Percentiles rank a stretch among this genome's conserved stretches.
Conservation (phyloP, 495 filamentous ascomycete genomes). For the Podospora pseudopauciseta region DNA sequence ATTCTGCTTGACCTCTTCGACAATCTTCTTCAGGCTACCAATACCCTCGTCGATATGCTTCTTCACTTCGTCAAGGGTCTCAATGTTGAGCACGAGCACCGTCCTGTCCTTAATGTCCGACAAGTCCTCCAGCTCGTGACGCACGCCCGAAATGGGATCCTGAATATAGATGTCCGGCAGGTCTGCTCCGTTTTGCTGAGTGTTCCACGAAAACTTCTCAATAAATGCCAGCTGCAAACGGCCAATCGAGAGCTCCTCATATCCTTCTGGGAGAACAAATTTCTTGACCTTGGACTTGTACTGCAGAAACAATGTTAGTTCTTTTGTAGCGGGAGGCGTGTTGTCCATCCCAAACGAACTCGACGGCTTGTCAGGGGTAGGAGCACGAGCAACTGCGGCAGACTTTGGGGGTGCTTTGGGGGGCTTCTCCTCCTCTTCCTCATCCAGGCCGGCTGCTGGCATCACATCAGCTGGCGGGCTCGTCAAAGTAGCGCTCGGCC, state of each 20-base stretch:
- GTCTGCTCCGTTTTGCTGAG: slow-evolving; percentile 87
- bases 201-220: slow-evolving; percentile 98
- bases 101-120: slow-evolving; percentile 93
- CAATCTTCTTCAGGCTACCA: slow-evolving; percentile 69
- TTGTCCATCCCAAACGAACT: slow-evolving; percentile 51
- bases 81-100: slow-evolving; percentile 89
- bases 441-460: slow-evolving; percentile 32
- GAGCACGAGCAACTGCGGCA: slow-evolving; percentile 18
- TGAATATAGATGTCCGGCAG: slow-evolving; percentile 97
- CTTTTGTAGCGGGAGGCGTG: slow-evolving; percentile 75
- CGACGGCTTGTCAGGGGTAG: slow-evolving; percentile 42
- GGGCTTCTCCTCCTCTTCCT: slow-evolving; percentile 31
- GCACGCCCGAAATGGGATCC: slow-evolving; percentile 88
- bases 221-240: slow-evolving; percentile 96
- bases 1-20: slow-evolving; percentile 75
- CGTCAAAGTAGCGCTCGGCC: slow-evolving; percentile 51
- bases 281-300: slow-evolving; percentile 98
- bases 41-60: slow-evolving; percentile 91
- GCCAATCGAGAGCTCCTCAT: slow-evolving; percentile 75
- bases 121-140: slow-evolving; percentile 92
- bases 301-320: slow-evolving; percentile 93
- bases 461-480: slow-evolving; percentile 41
- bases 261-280: slow-evolving; percentile 81
- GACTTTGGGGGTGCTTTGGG: slow-evolving; percentile 18
- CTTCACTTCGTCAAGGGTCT: slow-evolving; percentile 95